Evolutionary conservation across 192 early-diverging fungal genomes (phyloP).

Genomic region (Entomortierella lignicola): DNA sequence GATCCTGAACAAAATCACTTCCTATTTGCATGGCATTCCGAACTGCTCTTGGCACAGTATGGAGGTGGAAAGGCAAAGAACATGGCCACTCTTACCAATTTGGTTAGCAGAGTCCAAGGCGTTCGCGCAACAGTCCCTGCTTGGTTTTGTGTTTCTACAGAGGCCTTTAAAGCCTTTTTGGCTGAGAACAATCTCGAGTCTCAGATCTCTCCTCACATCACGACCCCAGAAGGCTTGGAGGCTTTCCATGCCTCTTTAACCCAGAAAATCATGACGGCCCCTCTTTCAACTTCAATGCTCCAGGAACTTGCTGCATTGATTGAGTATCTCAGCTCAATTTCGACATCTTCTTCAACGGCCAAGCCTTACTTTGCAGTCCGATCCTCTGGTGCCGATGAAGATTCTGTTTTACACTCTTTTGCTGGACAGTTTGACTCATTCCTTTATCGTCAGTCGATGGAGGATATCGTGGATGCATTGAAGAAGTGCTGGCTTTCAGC

Average conservation of each 20-base stretch:
- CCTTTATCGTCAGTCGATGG: constrained; percentile 57
- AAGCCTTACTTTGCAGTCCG: constrained; percentile 56
- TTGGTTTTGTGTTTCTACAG: constrained; percentile 53
- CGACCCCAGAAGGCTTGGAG: constrained; percentile 38
- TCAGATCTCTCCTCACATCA: constrained; percentile 34
- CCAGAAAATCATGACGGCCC: constrained; percentile 33
- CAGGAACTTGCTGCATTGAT: constrained; percentile 34
- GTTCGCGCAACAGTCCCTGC: constrained; percentile 44
- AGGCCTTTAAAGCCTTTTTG: constrained; percentile 49
- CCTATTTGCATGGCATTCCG: constrained; percentile 38
- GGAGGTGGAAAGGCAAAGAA: constrained; percentile 54
- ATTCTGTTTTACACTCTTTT: constrained; percentile 62
- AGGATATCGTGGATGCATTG: constrained; percentile 53
- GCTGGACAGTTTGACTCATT: constrained; percentile 68
- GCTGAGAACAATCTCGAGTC: constrained; percentile 34
- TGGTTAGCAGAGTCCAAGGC: constrained; percentile 29
- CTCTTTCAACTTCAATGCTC: constrained; percentile 20
- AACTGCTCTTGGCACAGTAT: constrained; percentile 19
- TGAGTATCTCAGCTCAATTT: constrained; percentile 17
- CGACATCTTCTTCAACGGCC: constrained; percentile 1
- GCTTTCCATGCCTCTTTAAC: constrained; percentile 41
- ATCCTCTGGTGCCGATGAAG: constrained; percentile 63
- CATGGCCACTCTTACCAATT: constrained; percentile 47
- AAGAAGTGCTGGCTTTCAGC: constrained; percentile 60
- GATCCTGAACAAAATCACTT: constrained; percentile 41